These are phyloP conservation scores for Xylaria sp. DNA, from an alignment of 2,329 filamentous ascomycete species.

Conservation along the genomic window DNA sequence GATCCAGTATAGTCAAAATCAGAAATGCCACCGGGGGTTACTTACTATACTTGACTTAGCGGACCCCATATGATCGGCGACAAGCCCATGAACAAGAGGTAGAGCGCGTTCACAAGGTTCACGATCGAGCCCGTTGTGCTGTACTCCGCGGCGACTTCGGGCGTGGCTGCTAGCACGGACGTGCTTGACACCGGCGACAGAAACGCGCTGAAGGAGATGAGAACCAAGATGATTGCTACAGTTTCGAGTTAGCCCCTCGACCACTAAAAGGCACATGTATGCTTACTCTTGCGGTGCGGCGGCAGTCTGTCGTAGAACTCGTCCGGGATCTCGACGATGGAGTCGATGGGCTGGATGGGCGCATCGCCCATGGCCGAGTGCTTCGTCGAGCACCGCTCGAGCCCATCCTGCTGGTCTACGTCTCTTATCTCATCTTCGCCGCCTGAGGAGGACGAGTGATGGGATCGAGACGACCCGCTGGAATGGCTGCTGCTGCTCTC, in stretches of 20 bases:
- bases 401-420: conserved; percentile 19
- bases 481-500: conserved; percentile 15
- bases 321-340: conserved; percentile 51
- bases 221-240: conserved; percentile 62
- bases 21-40: neutral
- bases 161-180: conserved; percentile 73
- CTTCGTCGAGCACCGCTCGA: conserved; percentile 40
- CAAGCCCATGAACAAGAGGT: conserved; percentile 74
- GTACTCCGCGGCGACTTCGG: conserved; percentile 72
- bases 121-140: conserved; percentile 70
- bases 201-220: conserved; percentile 77
- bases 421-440: conserved; percentile 15
- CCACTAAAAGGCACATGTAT: neutral
- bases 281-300: conserved; percentile 58
- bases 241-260: conserved; percentile 3
- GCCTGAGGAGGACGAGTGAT: conserved; percentile 10
- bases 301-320: conserved; percentile 70
- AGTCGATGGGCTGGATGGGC: conserved; percentile 39
- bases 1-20: neutral
- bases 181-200: conserved; percentile 77
- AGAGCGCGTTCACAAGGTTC: conserved; percentile 75
- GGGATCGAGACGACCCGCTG: conserved; percentile 9
- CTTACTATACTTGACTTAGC: conserved; percentile 64
- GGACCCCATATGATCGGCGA: conserved; percentile 75
- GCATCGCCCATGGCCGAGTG: conserved; percentile 41